phyloP scores from a whole-genome alignment of 2,329 filamentous ascomycete genomes.

The Diatrype stigma region DNA sequence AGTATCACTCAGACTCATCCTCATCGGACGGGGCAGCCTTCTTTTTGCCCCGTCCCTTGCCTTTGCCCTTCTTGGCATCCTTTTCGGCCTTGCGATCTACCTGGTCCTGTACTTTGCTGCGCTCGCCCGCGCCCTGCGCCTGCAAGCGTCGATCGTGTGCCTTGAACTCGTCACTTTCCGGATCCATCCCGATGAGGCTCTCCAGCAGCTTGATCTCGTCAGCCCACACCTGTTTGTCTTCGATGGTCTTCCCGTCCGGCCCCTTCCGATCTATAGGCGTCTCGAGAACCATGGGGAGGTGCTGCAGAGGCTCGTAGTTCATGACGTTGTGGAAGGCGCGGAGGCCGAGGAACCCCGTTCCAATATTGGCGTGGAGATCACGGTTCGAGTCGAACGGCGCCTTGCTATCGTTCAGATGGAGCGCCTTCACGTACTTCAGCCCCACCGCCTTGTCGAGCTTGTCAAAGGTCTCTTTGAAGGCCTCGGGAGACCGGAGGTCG shows the following conservation, averaged over 20 bases:
- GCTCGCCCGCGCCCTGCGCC: constrained; percentile 64
- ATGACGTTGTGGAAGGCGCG: constrained; percentile 87
- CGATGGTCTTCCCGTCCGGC: constrained; percentile 60
- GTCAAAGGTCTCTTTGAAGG: constrained; percentile 68
- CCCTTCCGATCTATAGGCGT: constrained; percentile 81
- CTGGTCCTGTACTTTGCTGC: constrained; percentile 72
- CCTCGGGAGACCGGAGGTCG: constrained; percentile 71
- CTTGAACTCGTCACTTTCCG: constrained; percentile 68
- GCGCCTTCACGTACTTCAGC: constrained; percentile 71
- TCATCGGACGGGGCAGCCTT: constrained; percentile 17
- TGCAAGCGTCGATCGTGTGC: constrained; percentile 61
- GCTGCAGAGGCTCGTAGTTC: constrained; percentile 72
- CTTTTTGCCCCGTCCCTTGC: constrained; percentile 25
- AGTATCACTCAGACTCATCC: constrained; percentile 18
- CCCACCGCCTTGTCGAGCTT: constrained; percentile 78
- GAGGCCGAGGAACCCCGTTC: constrained; percentile 87
- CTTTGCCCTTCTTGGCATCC: constrained; percentile 43
- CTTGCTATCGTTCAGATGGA: constrained; percentile 96
- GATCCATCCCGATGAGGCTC: constrained; percentile 78
- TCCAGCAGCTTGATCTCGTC: constrained; percentile 94
- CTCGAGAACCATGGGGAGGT: constrained; percentile 87
- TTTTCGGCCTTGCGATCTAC: constrained; percentile 70
- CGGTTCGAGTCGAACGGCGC: constrained; percentile 76
- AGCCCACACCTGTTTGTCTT: constrained; percentile 85
- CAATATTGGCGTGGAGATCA: constrained; percentile 94